Evolutionary conservation across 495 filamentous ascomycete species (phyloP), one percentile per base, ranked within the genome.

Genomic region (Aspergillus saccharolyticus): DNA sequence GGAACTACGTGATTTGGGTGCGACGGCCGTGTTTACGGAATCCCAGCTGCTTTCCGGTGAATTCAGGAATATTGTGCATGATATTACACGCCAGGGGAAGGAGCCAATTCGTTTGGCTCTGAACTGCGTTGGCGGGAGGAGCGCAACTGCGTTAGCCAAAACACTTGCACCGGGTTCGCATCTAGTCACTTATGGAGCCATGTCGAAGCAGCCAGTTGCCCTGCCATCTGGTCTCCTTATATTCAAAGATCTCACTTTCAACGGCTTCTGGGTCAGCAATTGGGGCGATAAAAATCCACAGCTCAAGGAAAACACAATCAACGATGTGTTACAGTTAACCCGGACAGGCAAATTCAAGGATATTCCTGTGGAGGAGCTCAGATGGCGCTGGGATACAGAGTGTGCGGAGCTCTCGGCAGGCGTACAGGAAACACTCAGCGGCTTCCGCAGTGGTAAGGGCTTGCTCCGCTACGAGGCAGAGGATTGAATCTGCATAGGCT

Each of bases 121-220:
- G 46, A 97, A 98, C 66, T 98, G 95, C 66, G 94, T 98, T 0
- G 95, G 94, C n/a, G 94, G 94, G 1, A 88, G 90, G 67, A 81
- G 84, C 42, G 89, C 89, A 4, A 80, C 83, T 22, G 80, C 85
- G 1, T 71, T 97, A 61, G 87, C 90, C 5, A 86, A 86, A 68
- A 74, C 77, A 1, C 74, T 98, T 22, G 76, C 78, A 2, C 72
- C 78, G 0, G 80, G 82, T 17, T 90, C 82, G 2, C 83, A 87
- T 47, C 77, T 97, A 73, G 90, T 97, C 28, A 96, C 93, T 24
- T 98, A 98, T 65, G 94, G 94, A 25, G 95, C 89, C 18, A 98
- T 98, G 94, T 83, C 86, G 42, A 85, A 89, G 62, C 84, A 93
- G 75, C 90, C 91, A 0, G 79, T 96, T 16, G 78, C 77, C 21